phyloP scores from a whole-genome alignment of 805 yeast species.

The Pichia ethanolica region DNA sequence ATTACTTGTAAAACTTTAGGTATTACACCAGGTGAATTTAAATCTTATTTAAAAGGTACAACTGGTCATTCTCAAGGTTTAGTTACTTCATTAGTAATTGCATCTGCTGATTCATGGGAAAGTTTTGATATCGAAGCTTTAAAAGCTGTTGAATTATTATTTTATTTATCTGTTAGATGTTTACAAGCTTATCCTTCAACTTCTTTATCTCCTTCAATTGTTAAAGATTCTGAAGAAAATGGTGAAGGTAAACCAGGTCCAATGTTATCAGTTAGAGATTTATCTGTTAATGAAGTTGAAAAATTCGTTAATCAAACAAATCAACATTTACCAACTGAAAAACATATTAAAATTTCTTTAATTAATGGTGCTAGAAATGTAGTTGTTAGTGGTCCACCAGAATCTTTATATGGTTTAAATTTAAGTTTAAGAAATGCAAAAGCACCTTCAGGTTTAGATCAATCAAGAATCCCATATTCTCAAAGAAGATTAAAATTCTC shows the following conservation, averaged over 20 bases:
- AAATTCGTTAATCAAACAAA: constrained; percentile 77
- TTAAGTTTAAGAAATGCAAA: constrained; percentile 87
- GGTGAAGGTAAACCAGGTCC: constrained; percentile 98
- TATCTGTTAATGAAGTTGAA: constrained; percentile 74
- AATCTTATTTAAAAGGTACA: constrained; percentile 60
- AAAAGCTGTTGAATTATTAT: constrained; percentile 77
- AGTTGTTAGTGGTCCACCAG: constrained; percentile 97
- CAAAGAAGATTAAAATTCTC: constrained; percentile 92
- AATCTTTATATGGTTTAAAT: constrained; percentile 92
- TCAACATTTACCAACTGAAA: constrained; percentile 85
- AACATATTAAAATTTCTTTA: constrained; percentile 84
- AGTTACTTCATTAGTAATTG: constrained; percentile 86
- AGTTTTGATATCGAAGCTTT: constrained; percentile 64
- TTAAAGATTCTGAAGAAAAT: constrained; percentile 85
- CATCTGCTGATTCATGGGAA: constrained; percentile 79
- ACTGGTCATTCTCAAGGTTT: constrained; percentile 91
- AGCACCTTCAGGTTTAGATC: constrained; percentile 91
- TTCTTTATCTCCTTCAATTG: constrained; percentile 85
- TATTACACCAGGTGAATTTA: constrained; percentile 81
- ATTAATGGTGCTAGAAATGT: constrained; percentile 93
- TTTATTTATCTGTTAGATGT: constrained; percentile 91
- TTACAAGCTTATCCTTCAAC: constrained; percentile 88
- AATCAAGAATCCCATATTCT: constrained; percentile 86
- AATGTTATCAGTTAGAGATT: constrained; percentile 90
- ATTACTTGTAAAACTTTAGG: constrained; percentile 81